These are phyloP conservation scores for Gymnopilus junonius DNA, from an alignment of 768 basidiomycete species.

Conservation along the genomic window DNA sequence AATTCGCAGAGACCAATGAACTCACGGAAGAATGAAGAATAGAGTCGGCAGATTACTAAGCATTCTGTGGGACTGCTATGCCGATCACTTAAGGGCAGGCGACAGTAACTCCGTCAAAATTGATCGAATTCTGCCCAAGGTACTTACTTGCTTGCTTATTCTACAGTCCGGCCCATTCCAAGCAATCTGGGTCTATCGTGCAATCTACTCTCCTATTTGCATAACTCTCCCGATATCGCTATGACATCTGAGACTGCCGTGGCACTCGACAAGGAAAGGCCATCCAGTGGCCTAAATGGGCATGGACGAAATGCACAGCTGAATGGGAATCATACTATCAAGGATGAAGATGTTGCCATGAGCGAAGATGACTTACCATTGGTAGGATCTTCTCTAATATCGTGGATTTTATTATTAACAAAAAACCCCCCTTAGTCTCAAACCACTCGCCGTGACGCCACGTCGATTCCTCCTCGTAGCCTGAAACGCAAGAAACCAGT, in stretches of 20 bases:
- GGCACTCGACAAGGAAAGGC: conserved; percentile 64
- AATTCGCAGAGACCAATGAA: not conserved
- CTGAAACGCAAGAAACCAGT: conserved; percentile 66
- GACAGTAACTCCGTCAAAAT: conserved; percentile 46
- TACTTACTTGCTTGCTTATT: conserved; percentile 31
- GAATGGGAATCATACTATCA: conserved; percentile 48
- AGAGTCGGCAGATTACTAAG: conserved; percentile 15
- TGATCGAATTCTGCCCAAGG: conserved; percentile 33
- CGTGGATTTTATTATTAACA: conserved; percentile 18
- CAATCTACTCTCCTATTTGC: conserved; percentile 13
- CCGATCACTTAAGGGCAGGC: conserved; percentile 66
- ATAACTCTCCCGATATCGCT: conserved; percentile 13
- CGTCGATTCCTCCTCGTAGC: conserved; percentile 40
- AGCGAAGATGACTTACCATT: conserved; percentile 77
- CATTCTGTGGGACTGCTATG: conserved; percentile 20
- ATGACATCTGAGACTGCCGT: conserved; percentile 44
- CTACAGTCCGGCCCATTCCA: conserved; percentile 28
- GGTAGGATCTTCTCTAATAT: conserved; percentile 45
- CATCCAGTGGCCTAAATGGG: conserved; percentile 43
- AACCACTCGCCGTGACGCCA: conserved; percentile 51
- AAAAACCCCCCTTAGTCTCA: conserved; percentile 49
- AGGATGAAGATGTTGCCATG: conserved; percentile 49
- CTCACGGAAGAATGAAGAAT: conserved; percentile 3
- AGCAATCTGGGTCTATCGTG: conserved; percentile 15
- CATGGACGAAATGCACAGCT: conserved; percentile 43